Conservation (phyloP, 1,139 yeast species). For the Pneumocystis murina region DNA sequence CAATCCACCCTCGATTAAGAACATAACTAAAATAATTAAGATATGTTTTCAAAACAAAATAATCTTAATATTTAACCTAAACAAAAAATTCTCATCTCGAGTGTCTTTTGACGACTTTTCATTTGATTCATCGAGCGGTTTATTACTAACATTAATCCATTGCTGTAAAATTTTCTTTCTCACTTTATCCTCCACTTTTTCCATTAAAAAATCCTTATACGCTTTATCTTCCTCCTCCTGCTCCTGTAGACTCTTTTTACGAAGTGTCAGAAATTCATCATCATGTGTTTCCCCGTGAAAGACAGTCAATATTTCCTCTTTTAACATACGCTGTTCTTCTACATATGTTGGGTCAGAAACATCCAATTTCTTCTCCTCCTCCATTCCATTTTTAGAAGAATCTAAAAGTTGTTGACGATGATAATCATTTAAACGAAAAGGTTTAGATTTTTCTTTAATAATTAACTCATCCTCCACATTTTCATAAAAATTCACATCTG, state of each 20-base stretch:
- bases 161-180: conserved; percentile 57
- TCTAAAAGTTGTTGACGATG: conserved; percentile 72
- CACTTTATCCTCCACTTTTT: conserved; percentile 26
- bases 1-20: conserved; percentile 13
- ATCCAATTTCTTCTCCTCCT: conserved; percentile 19
- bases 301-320: conserved; percentile 46
- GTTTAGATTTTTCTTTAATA: conserved; percentile 39
- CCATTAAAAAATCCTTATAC: conserved; percentile 11
- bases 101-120: neutral
- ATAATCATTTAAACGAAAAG: conserved; percentile 79
- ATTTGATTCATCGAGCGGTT: neutral
- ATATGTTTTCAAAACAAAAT: neutral
- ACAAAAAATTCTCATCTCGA: conserved; percentile 9
- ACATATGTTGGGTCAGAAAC: conserved; percentile 9
- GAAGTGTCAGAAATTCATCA: conserved; percentile 35
- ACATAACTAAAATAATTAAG: neutral
- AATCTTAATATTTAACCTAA: conserved; percentile 10
- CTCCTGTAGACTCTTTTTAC: conserved; percentile 39
- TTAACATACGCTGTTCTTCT: conserved; percentile 10
- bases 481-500: conserved; percentile 27
- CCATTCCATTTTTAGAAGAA: conserved; percentile 31
- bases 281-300: conserved; percentile 41
- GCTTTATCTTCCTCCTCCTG: conserved; percentile 20
- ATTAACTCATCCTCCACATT: conserved; percentile 9
- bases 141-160: conserved; percentile 32